Base-by-base conservation (phyloP, 2,329 filamentous ascomycete genomes). In the Incumbomyces delicatus region DNA sequence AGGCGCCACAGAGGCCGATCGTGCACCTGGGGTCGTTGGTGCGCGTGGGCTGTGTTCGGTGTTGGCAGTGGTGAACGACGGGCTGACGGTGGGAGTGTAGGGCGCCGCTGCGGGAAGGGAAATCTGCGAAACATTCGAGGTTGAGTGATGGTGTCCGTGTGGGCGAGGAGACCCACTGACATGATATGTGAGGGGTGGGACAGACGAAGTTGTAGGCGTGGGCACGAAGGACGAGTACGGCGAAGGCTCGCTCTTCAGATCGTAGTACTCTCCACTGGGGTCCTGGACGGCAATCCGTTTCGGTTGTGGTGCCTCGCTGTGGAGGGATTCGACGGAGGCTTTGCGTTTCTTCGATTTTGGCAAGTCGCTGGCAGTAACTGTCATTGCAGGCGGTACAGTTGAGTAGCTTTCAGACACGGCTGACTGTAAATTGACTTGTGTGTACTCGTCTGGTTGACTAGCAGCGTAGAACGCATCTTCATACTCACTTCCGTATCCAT, bases 221-320 rank as follows among this genome's bases (percentile, higher is more conserved):
- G 69, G 71, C 61, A 71, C 54, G 53, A 73, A 75, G 2, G 71
- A 65, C 16, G 72, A 72, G 57, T 70, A 75, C 7, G 71, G 65
- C 10, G 63, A 62, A 20, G 57, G 54, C 7, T 63, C 63, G 12
- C 71, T 71, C 52, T 75, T 71, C 55, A 69, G 54, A 37, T 67
- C 63, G 32, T 61, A 73, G 58, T 78, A 81, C 40, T 69, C 68
- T 55, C 77, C 78, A 37, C 72, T 73, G 32, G 59, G 62, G 62
- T 76, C 74, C 66, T 75, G 66, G 18, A 56, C 36, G 22, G 36
- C 36, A 20, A 41, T 39, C 12, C 36, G 14, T 34, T 41, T 47
- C 34, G 44, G 35, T 20, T 14, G 11, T 34, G 36, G 44, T 22
- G 38, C 38, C 18, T 68, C 64, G 32, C 72, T 68, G 48, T 73